These are phyloP conservation scores for Boletus austroedulis DNA, from an alignment of 1,284 basidiomycete species.

Conservation along the genomic window DNA sequence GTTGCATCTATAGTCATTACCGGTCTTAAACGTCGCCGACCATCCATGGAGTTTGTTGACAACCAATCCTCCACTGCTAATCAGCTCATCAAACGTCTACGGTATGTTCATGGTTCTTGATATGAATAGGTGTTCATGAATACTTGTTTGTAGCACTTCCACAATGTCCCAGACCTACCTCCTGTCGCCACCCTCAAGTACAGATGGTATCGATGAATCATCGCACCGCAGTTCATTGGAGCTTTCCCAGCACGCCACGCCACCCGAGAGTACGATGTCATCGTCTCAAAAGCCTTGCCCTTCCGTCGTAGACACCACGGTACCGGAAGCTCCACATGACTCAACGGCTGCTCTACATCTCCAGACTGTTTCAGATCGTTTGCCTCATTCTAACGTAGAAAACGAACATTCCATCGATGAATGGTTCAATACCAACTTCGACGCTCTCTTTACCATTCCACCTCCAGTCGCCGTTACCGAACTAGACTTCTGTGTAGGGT, in stretches of 20 bases:
- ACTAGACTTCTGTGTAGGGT: slow-evolving; percentile 17
- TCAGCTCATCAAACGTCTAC: slow-evolving; percentile 26
- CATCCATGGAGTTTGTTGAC: slow-evolving; percentile 5
- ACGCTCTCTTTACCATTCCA: slow-evolving; percentile 28
- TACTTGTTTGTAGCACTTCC: slow-evolving; percentile 3
- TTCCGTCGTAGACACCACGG: slow-evolving; percentile 28
- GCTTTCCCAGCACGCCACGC: background rate
- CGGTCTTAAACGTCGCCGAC: slow-evolving; percentile 25
- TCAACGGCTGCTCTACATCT: slow-evolving; percentile 14
- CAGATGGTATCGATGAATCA: background rate
- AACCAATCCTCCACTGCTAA: background rate
- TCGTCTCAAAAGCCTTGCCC: slow-evolving; percentile 23
- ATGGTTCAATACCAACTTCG: slow-evolving; percentile 29
- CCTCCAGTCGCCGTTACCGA: slow-evolving; percentile 20
- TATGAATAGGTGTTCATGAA: background rate
- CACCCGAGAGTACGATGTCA: background rate
- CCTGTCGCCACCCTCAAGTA: slow-evolving; percentile 25
- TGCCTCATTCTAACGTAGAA: slow-evolving; percentile 13
- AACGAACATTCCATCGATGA: slow-evolving; percentile 26
- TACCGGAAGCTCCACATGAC: slow-evolving; percentile 27
- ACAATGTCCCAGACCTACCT: background rate
- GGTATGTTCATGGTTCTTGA: slow-evolving; percentile 14
- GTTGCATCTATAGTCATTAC: slow-evolving; percentile 13
- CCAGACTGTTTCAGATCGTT: slow-evolving; percentile 32
- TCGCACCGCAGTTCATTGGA: background rate